phyloP scores from a whole-genome alignment of 2,329 filamentous ascomycete species.

The Ambrosiella beaveri region DNA sequence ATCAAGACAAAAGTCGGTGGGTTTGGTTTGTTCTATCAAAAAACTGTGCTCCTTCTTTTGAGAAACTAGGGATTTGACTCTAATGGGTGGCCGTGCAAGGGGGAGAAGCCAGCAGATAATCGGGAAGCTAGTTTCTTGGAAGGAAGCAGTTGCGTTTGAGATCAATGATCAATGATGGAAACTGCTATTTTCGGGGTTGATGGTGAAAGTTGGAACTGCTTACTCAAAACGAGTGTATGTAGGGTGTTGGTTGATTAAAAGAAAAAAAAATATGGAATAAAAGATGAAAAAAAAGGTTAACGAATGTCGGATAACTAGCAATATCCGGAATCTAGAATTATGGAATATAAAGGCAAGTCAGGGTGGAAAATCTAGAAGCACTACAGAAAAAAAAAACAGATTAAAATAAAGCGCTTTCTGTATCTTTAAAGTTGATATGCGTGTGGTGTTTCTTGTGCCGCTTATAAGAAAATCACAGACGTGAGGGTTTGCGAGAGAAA shows the following conservation, averaged over 20 bases:
- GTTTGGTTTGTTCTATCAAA: no score
- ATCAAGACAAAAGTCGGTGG: no score
- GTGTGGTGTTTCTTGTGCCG: neutral
- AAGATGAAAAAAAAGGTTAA: neutral
- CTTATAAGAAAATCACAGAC: no score
- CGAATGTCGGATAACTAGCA: neutral
- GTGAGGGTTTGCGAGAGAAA: no score
- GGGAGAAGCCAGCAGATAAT: neutral
- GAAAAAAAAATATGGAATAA: neutral
- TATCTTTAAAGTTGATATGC: no score
- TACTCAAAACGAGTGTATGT: neutral
- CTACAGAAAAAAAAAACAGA: neutral
- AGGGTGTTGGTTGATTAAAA: neutral
- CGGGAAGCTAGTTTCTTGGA: neutral
- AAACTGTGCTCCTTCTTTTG: no score
- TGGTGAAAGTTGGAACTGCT: neutral
- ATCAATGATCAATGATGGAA: no score
- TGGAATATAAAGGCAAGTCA: neutral
- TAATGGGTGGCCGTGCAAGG: neutral
- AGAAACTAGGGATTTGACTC: neutral
- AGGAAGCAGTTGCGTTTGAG: no score
- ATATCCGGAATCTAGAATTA: neutral
- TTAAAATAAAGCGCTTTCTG: neutral
- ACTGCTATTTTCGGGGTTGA: no score
- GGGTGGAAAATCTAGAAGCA: neutral